A percentile compares a stretch with the other conserved stretches of the same genome.
These are phyloP conservation scores for Candida namnaoensis DNA, from an alignment of 805 yeast genomes.

Conservation along the genomic window DNA sequence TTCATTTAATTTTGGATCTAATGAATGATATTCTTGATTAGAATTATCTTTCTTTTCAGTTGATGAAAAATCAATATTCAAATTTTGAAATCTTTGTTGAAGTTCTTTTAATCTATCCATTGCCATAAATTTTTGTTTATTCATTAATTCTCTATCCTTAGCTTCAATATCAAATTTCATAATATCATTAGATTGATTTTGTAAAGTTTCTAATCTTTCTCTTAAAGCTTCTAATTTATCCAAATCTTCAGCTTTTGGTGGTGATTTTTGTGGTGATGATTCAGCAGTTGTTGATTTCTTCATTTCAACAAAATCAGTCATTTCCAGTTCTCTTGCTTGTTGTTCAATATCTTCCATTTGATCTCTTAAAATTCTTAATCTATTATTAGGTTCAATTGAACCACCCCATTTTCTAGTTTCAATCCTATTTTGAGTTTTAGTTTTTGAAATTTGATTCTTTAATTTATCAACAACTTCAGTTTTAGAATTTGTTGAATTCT, in stretches of 20 bases:
- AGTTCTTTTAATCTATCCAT: slow-evolving; percentile 65
- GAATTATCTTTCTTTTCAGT: slow-evolving; percentile 8
- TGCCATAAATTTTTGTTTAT: slow-evolving; percentile 55
- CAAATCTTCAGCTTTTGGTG: slow-evolving; percentile 38
- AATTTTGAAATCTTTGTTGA: slow-evolving; percentile 57
- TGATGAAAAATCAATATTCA: slow-evolving; percentile 43
- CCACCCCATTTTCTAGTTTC: slow-evolving; percentile 39
- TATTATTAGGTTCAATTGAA: slow-evolving; percentile 65
- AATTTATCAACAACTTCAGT: slow-evolving; percentile 27
- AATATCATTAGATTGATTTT: slow-evolving; percentile 68
- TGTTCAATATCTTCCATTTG: slow-evolving; percentile 79
- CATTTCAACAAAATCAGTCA: slow-evolving; percentile 65
- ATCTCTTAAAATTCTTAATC: slow-evolving; percentile 67
- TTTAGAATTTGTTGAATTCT: slow-evolving; percentile 20
- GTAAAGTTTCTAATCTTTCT: slow-evolving; percentile 50
- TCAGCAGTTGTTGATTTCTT: slow-evolving; percentile 12
- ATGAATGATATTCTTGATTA: slow-evolving; percentile 12
- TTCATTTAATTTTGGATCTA: slow-evolving; percentile 27
- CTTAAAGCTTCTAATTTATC: slow-evolving; percentile 47
- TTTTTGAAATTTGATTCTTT: slow-evolving; percentile 28
- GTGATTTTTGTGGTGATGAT: slow-evolving; percentile 13
- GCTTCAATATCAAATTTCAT: slow-evolving; percentile 51
- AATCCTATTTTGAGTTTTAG: slow-evolving; percentile 30
- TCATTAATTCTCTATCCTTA: slow-evolving; percentile 45
- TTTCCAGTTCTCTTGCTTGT: slow-evolving; percentile 81